Base-by-base conservation (phyloP, 345 rosid species). In the Laguncularia racemosa region DNA sequence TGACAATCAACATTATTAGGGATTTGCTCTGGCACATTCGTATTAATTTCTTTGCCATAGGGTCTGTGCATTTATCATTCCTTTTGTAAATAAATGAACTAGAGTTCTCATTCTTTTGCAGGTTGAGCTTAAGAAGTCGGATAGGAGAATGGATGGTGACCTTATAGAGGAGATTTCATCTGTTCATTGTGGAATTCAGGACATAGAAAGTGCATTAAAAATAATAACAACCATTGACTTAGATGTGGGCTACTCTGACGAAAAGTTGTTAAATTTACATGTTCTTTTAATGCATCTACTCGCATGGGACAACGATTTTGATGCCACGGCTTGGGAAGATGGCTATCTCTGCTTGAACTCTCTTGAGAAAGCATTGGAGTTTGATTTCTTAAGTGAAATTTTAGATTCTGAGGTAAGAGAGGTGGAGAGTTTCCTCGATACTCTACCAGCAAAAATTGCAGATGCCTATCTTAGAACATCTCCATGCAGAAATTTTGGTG, bases 361-460 rank as follows among this genome's bases (percentile, higher is more conserved):
- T 11, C 62, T 78, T 56, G 89, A 82, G 71, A 85, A 83, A 78
- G 85, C 97, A 52, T 73, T 89, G 80, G 53, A 65, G 46, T 76
- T 77, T 73, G 96, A 89, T 75, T 79, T 89, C 26, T 76, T 85
- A 48, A 80, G 78, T 48, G 84, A 86, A 50, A 67, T 89, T 71
- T 66, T 93, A 61, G 99, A 82, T 74, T 86, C 97, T 0, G 89
- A 87, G 80, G 70, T 87, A 60, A 79, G 75, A 61, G 91, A 76
- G 68, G 85, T 89, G 74, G 89, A 84, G 67, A 63, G 64, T 66
- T 86, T 83, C 74, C 68, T 89, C 73, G 78, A 73, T 71, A 53
- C 60, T 57, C 71, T 89, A 45, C 86, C 84, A 67, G 72, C 71
- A 2, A 83, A 82, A 66, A 77, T 93, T 48, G 76, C 75, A 66